These are phyloP conservation scores for Chrysoporthe puriensis DNA, from an alignment of 2,329 filamentous ascomycete species.

Conservation along the genomic window DNA sequence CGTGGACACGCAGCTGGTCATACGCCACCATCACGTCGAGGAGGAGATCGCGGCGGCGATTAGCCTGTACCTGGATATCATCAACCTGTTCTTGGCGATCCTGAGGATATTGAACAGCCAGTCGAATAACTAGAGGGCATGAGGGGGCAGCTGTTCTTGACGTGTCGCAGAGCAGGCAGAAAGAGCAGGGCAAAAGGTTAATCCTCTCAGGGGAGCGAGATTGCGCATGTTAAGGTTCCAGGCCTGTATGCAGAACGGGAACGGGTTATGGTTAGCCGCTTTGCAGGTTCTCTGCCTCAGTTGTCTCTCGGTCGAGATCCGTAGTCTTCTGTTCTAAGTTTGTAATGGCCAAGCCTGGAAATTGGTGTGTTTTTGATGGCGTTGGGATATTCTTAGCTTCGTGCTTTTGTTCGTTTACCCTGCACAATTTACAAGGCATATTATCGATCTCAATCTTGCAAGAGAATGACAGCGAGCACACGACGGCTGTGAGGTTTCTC, in stretches of 20 bases:
- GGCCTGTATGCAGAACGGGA: not conserved
- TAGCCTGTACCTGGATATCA: constrained; percentile 91
- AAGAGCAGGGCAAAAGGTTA: constrained; percentile 3
- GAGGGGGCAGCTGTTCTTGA: not conserved
- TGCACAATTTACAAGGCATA: not conserved
- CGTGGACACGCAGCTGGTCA: constrained; percentile 92
- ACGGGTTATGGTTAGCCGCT: not conserved
- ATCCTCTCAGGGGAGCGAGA: not conserved
- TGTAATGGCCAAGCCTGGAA: not conserved
- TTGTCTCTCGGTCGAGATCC: not conserved
- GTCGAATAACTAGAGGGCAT: constrained; percentile 74
- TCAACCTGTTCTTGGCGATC: constrained; percentile 97
- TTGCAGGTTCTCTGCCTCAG: not conserved
- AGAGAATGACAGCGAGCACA: too few relatives aligned
- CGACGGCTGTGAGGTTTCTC: not conserved
- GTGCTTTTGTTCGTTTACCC: not conserved
- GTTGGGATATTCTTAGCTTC: not conserved
- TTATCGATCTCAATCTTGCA: not conserved
- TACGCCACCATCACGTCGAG: constrained; percentile 96
- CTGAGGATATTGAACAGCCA: constrained; percentile 95
- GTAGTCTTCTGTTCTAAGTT: not conserved
- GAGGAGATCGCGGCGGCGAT: constrained; percentile 97
- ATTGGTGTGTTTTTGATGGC: not conserved
- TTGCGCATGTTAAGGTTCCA: not conserved
- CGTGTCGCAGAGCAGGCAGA: not conserved